Base-by-base conservation (phyloP, 2,329 filamentous ascomycete genomes). In the Scedosporium apiospermum region DNA sequence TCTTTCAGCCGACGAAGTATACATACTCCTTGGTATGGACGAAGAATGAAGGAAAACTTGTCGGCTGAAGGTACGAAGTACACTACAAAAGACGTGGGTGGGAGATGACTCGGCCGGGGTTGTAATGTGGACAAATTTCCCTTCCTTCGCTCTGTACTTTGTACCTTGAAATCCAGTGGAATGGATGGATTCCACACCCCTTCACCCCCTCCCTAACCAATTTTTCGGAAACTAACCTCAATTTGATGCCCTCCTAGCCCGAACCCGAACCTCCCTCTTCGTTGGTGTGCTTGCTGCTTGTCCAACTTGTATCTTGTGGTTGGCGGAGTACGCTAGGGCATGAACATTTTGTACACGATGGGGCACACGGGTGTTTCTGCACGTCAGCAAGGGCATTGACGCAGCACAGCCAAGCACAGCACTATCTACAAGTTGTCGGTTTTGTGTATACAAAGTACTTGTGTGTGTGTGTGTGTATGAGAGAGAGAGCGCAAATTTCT, bases 141-240 rank as follows among this genome's bases (percentile, higher is more conserved):
- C 44, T 18, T 23, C 44, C 42, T 18, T 4, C 4, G 1, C 44
- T 49, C 1, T 16, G 44, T 38, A 38, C 34, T 38, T 38, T 38
- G 34, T 38, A 38, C 10, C 21, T 23, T 4, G 12, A 55, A 55
- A 55, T 27, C 51, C 51, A 55, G 51, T 7, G 51, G 51, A 55
- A 14, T 55, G 51, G 51, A 26, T 55, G 51, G 51, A 55, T 55
- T 55, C 12, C 51, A 55, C 51, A 26, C 51, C 51, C 51, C 51
- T 55, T 55, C 51, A 38, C 23, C 51, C 51, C 51, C 51, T 55
- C 51, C 51, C 51, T 55, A 23, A 55, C 51, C 51, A 55, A 55
- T 23, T 55, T 55, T 55, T 26, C 51, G 51, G 51, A 55, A 55
- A 23, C 51, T 55, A 27, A 16, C 23, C 18, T 26, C 23, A 14